Conservation (phyloP, 2,329 filamentous ascomycete genomes). For the Metarhizium anisopliae region DNA sequence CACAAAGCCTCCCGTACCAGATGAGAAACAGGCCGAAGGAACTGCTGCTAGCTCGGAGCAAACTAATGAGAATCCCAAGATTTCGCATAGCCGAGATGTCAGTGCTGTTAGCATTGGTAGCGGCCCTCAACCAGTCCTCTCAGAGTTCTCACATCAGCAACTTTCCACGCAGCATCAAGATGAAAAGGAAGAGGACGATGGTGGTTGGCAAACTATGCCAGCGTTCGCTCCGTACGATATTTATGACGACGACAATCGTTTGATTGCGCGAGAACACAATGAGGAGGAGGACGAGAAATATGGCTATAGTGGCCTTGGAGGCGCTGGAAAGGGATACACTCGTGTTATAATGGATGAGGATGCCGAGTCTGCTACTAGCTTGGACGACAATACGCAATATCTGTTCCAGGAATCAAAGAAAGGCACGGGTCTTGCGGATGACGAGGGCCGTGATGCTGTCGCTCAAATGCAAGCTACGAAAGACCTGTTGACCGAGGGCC, state of each 20-base stretch:
- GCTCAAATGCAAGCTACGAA: constrained; percentile 95
- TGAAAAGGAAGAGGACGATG: constrained; percentile 49
- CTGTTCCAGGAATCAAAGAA: constrained; percentile 67
- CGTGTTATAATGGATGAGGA: constrained; percentile 93
- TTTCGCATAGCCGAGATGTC: constrained; percentile 25
- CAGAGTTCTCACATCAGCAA: constrained; percentile 89
- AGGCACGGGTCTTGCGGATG: constrained; percentile 46
- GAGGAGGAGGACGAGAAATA: constrained; percentile 58
- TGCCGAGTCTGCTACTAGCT: constrained; percentile 82
- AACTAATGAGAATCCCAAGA: constrained; percentile 5
- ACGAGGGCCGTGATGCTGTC: constrained; percentile 76
- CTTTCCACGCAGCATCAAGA: constrained; percentile 50
- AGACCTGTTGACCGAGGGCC: constrained; percentile 86
- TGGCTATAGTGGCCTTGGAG: constrained; percentile 70
- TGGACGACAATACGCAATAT: constrained; percentile 96
- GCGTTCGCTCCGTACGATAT: constrained; percentile 87
- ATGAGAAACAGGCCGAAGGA: not conserved
- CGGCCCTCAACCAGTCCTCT: constrained; percentile 29
- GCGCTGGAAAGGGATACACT: constrained; percentile 91
- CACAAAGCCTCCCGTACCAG: not conserved
- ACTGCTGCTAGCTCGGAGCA: not conserved
- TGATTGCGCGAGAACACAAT: constrained; percentile 75
- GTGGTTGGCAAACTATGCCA: constrained; percentile 87
- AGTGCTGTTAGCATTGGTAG: constrained; percentile 20
- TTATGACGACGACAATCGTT: constrained; percentile 85